A percentile compares a stretch with the other conserved stretches of the same genome.
phyloP scores from a whole-genome alignment of 306 rosid genomes.

The Adenanthera pavonina region DNA sequence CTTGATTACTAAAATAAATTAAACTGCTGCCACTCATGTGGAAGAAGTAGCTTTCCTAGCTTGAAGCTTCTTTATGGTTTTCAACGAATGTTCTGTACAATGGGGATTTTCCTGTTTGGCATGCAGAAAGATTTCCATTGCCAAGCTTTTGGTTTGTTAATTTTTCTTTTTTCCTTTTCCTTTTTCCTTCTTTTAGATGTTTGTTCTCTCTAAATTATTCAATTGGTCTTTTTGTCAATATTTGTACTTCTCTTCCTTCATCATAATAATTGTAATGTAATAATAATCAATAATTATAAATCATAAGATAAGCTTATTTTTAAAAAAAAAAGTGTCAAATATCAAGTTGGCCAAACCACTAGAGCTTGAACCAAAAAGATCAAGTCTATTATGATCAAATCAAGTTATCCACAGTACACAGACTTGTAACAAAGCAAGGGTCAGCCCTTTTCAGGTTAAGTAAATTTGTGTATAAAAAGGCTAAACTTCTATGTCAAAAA shows the following conservation, averaged over 20 bases:
- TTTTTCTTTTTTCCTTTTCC: not conserved
- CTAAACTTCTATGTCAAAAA: not conserved
- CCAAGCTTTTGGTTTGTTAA: not conserved
- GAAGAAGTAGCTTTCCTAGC: not conserved
- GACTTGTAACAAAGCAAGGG: not conserved
- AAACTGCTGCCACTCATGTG: not conserved
- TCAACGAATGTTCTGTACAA: not conserved
- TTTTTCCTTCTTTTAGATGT: not conserved
- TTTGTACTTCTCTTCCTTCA: not conserved
- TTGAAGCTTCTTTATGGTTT: not conserved
- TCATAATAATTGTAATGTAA: not conserved
- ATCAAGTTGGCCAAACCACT: not conserved
- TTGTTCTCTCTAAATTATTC: not conserved
- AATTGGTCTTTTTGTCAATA: not conserved
- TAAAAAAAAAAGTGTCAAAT: not conserved
- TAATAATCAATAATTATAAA: not conserved
- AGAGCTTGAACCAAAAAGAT: too few relatives aligned
- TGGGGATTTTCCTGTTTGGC: not conserved
- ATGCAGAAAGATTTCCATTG: not conserved
- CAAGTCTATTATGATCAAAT: too few relatives aligned
- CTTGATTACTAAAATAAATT: not conserved
- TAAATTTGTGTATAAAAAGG: not conserved
- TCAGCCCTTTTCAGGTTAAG: not conserved
- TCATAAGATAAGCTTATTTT: not conserved
- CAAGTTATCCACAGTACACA: not conserved